Evolutionary conservation across 257 asterid species (phyloP).

Genomic region (Solanum sejunctum): DNA sequence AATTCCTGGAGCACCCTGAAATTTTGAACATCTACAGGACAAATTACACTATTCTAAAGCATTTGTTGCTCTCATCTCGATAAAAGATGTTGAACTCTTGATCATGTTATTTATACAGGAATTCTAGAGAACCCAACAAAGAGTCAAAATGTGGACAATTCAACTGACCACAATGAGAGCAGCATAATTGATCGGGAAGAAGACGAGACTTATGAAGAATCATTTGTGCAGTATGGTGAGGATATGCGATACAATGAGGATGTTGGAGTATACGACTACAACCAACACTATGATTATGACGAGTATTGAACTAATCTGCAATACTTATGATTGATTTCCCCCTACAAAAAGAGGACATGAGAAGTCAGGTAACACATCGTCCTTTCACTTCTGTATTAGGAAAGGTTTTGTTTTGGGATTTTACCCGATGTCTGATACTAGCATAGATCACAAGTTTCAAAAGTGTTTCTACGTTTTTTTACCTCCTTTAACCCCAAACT

Average conservation of each 20-base stretch:
- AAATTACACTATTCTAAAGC: not conserved
- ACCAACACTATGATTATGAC: conserved; percentile 9
- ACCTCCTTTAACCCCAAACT: not conserved
- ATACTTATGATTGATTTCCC: not conserved
- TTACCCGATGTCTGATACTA: not conserved
- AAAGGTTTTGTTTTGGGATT: not conserved
- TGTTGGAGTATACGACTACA: conserved; percentile 15
- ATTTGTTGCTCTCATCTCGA: not conserved
- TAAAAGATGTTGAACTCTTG: not conserved
- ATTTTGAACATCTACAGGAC: not conserved
- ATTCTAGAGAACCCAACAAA: conserved; percentile 14
- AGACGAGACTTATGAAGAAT: conserved; percentile 7
- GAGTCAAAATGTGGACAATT: not conserved
- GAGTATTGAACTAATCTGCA: not conserved
- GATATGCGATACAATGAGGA: not conserved
- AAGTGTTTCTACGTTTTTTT: too few species aligned
- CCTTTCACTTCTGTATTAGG: not conserved
- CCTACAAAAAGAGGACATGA: not conserved
- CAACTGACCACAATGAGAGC: not conserved
- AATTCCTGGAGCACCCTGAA: not conserved
- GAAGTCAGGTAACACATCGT: not conserved
- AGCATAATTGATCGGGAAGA: not conserved
- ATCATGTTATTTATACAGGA: conserved; percentile 12
- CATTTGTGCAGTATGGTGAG: not conserved
- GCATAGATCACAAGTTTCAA: not conserved